Conservation (phyloP, 2,329 filamentous ascomycete species). For the Exserohilum turcica region DNA sequence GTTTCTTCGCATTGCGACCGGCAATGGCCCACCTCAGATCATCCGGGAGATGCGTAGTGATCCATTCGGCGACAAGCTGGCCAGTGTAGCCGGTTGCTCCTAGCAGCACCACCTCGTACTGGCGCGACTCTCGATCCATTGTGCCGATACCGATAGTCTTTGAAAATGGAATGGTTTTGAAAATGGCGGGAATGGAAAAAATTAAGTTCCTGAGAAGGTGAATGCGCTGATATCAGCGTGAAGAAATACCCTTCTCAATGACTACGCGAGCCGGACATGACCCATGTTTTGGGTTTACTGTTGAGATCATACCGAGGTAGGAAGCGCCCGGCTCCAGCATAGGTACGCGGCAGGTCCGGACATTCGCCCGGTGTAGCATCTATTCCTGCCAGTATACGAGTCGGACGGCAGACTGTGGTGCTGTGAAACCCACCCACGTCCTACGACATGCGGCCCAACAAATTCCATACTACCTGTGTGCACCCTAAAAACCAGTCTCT, state of each 20-base stretch:
- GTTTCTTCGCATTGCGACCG: conserved; percentile 77
- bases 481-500: too few species aligned
- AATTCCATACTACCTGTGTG: too few species aligned
- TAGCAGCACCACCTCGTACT: conserved; percentile 70
- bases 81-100: conserved; percentile 85
- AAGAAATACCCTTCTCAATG: conserved; percentile 19
- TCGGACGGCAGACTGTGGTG: background rate
- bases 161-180: conserved; percentile 11
- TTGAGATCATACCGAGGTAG: conserved; percentile 28
- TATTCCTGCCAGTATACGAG: too few species aligned
- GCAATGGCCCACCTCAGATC: conserved; percentile 87
- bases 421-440: too few species aligned
- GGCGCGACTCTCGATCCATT: conserved; percentile 45
- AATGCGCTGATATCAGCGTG: conserved; percentile 7
- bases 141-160: conserved; percentile 6
- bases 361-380: too few species aligned
- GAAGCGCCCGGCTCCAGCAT: too few species aligned
- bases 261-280: conserved; percentile 22
- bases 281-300: conserved; percentile 26
- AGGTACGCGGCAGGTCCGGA: too few species aligned
- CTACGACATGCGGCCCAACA: background rate
- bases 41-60: conserved; percentile 71
- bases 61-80: conserved; percentile 74
- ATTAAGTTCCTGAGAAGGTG: background rate
- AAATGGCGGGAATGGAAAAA: conserved; percentile 9